Evolutionary conservation across 345 rosid genomes (phyloP), one percentile per base, ranked within the genome.

Genomic region (Brassica napus): DNA sequence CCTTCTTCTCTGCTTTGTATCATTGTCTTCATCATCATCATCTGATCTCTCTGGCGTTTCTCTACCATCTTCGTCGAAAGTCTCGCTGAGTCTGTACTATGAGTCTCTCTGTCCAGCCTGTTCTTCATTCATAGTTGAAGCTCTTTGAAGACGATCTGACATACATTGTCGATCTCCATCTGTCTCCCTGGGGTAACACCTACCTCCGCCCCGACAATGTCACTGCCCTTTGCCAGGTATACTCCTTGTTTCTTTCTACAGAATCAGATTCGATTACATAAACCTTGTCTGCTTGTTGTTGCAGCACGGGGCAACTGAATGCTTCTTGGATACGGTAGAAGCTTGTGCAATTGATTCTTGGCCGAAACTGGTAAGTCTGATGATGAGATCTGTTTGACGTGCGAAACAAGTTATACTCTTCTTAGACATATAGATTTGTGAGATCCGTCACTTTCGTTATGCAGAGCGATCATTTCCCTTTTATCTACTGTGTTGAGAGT

Each of bases 171-270:
- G 92, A 94, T 77, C 92, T 90, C 54, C 79, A 84, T 70, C 92
- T 94, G 10, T 81, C 86, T 18, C 98, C 97, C 0, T 94, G 94
- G 94, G 97, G 97, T 0, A 92, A 94, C 77, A 88, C 95, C 73
- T 88, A 77, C 60, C 78, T 89, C 81, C 81, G 63, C 0, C 60
- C 44, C 63, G 85, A 77, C 75, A 88, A 88, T 83, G 82, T 54
- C 84, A 83, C 97, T 79, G 82, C 83, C 71, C 81, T 67, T 79
- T 92, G 98, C 82, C 97, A 92, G 97, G 98, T 94, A 44, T 94
- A 44, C 60, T 52, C 10, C 64, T 52, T 55, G 12, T 18, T 57
- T 49, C 34, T 28, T 12, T 49, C 65, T 0, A 9, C 4, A 52
- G 35, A 30, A 49, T 49, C 55, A 49, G 55, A 49, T 49, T 71